A percentile compares a stretch with the other conserved stretches of the same genome.
phyloP scores from a whole-genome alignment of 225 moss, liverwort and hornwort species.

The Sphagnum tenellum region DNA sequence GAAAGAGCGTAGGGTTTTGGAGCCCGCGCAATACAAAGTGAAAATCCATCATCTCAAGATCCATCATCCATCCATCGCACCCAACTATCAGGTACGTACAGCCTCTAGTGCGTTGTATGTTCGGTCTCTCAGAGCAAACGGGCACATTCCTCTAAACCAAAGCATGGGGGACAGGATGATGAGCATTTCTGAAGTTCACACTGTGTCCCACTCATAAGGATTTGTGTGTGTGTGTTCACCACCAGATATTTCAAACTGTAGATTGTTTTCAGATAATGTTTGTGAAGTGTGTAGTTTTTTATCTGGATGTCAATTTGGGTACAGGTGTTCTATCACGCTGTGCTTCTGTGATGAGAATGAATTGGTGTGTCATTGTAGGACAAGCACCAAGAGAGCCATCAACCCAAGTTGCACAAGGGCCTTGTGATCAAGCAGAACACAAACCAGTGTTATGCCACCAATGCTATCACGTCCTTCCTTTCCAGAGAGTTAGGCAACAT shows the following conservation, averaged over 20 bases:
- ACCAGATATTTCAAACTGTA: too few species aligned
- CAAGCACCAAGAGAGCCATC: constrained; percentile 93
- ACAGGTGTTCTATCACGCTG: too few species aligned
- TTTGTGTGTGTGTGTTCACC: too few species aligned
- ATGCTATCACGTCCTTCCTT: constrained; percentile 77
- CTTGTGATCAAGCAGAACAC: constrained; percentile 90
- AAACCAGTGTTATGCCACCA: constrained; percentile 90
- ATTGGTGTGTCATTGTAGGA: constrained; percentile 29
- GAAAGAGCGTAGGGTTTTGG: too few species aligned
- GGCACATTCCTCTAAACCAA: background rate
- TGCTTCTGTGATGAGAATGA: too few species aligned
- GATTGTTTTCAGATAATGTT: too few species aligned
- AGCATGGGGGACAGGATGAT: too few species aligned
- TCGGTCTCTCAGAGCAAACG: background rate
- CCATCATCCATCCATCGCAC: constrained; percentile 22
- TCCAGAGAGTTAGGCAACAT: constrained; percentile 78
- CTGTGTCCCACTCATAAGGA: too few species aligned
- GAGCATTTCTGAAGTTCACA: too few species aligned
- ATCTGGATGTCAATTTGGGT: too few species aligned
- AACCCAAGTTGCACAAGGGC: constrained; percentile 88
- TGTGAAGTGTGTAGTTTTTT: too few species aligned
- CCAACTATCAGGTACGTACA: constrained; percentile 64
- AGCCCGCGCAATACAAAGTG: too few species aligned
- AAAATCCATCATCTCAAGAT: constrained; percentile 17
- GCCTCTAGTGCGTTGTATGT: background rate